phyloP scores from a whole-genome alignment of 2,329 filamentous ascomycete genomes.

The Pseudohalonectria lignicola region DNA sequence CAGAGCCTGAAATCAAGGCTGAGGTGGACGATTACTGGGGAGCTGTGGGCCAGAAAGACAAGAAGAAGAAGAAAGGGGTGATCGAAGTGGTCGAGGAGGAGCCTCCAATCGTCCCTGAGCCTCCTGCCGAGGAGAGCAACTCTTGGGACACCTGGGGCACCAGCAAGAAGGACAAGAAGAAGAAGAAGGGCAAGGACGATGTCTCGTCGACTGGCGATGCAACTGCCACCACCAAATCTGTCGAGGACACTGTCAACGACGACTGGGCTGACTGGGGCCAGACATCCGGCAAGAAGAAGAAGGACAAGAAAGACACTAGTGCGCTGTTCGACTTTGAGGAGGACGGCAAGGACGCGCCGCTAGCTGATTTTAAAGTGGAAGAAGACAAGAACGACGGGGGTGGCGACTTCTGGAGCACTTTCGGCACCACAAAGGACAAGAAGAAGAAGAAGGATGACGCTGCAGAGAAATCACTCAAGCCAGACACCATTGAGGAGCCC shows the following conservation, averaged over 20 bases:
- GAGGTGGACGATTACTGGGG: constrained; percentile 9
- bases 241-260: constrained; percentile 5
- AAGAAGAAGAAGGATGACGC: constrained; percentile 16
- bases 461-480: constrained; percentile 17
- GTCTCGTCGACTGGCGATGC: constrained; percentile 7
- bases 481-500: constrained; percentile 29
- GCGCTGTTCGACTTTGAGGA: constrained; percentile 34
- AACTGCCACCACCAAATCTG: constrained; percentile 2
- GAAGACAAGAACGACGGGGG: constrained; percentile 15
- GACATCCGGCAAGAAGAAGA: constrained; percentile 6
- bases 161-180: constrained; percentile 14
- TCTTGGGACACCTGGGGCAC: constrained; percentile 15
- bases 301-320: constrained; percentile 21
- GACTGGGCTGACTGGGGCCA: constrained; percentile 9
- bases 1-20: constrained; percentile 8
- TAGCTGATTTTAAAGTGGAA: too few species aligned
- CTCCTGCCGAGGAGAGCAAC: constrained; percentile 8
- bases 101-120: constrained; percentile 4
- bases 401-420: constrained; percentile 18
- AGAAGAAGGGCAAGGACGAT: constrained; percentile 23
- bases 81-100: constrained; percentile 1
- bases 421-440: constrained; percentile 15
- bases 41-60: constrained; percentile 7
- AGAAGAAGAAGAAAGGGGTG: constrained; percentile 12
- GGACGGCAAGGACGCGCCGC: constrained; percentile 9